Evolutionary conservation across 495 filamentous ascomycete species (phyloP), one percentile per base, ranked within the genome.

Genomic region (Lasiosphaeria miniovina): DNA sequence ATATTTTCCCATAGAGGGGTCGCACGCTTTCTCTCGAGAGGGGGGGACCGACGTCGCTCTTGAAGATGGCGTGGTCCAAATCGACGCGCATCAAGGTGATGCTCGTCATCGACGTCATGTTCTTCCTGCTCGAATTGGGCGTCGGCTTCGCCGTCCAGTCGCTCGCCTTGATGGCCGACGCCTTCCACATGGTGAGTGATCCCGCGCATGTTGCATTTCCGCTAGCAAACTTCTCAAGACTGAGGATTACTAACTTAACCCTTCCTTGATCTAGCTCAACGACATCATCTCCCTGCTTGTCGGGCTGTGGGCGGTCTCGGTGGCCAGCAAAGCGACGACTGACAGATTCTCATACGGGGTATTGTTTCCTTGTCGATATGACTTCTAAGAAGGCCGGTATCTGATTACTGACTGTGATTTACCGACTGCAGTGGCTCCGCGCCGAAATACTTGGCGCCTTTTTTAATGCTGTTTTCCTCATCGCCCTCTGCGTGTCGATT

Each of bases 381-480:
- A 31, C 35, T 61, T 12, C 57, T 17, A 50, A 2, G 38, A 8
- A 17, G 7, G 6, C 6, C n/a, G 41, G 8, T 15, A 34, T 48
- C 11, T 17, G 2, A 15, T 12, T 15, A 32, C 51, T 67, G 51
- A 58, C 59, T 38, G 6, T 12, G 34, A 65, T 88, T 81, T 36
- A 4, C 17, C 35, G 2, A 46, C 12, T 5, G 43, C 8, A 71
- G 68, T 98, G 92, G 91, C 87, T 97, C 81, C 89, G 95, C 49
- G 94, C 94, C n/a, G 94, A 98, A 80, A 96, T 96, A 15, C 82
- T 98, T 7, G 94, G 94, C 69, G 94, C 94, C 15, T 82, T 96
- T 52, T 87, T 97, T 68, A 98, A 98, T 65, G 94, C 95, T 57
- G 93, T 98, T 3, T 98, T 98, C 75, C 80, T 98, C 49, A 91